Evolutionary conservation across 2,329 filamentous ascomycete genomes (phyloP).

Genomic region (Paramyrothecium roridum): DNA sequence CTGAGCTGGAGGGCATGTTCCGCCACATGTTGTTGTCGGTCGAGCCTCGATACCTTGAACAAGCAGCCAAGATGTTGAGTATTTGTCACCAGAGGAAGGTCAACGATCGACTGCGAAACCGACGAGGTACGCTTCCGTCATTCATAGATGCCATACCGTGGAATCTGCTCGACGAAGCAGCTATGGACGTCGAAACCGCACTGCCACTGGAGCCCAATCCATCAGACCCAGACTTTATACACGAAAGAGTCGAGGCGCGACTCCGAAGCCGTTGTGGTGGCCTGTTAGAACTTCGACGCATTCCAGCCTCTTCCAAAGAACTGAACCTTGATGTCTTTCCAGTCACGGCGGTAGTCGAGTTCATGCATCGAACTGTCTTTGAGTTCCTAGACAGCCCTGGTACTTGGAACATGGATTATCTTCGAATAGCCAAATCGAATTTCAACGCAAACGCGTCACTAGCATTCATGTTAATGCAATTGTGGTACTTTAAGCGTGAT

Average conservation of each 20-base stretch:
- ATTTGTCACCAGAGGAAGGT: background rate
- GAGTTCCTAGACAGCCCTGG: background rate
- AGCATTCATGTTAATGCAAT: background rate
- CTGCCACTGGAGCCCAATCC: background rate
- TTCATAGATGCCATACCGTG: background rate
- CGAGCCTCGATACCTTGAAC: background rate
- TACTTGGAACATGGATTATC: background rate
- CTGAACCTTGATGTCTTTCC: no score
- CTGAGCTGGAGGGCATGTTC: constrained; percentile 5
- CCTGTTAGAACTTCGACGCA: background rate
- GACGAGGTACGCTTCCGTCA: no score
- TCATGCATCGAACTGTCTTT: constrained; percentile 1
- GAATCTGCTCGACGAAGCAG: background rate
- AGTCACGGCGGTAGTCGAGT: background rate
- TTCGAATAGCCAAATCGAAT: background rate
- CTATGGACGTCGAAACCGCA: background rate
- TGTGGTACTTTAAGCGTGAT: background rate
- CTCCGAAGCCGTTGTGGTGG: background rate
- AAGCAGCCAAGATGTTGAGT: background rate
- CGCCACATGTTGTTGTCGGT: constrained; percentile 2
- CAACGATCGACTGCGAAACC: no score
- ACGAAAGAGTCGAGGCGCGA: background rate
- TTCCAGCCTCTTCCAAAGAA: no score
- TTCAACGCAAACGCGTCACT: background rate
- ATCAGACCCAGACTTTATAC: background rate